phyloP scores from a whole-genome alignment of 495 filamentous ascomycete genomes.

The Staphylotrichum longicolle region DNA sequence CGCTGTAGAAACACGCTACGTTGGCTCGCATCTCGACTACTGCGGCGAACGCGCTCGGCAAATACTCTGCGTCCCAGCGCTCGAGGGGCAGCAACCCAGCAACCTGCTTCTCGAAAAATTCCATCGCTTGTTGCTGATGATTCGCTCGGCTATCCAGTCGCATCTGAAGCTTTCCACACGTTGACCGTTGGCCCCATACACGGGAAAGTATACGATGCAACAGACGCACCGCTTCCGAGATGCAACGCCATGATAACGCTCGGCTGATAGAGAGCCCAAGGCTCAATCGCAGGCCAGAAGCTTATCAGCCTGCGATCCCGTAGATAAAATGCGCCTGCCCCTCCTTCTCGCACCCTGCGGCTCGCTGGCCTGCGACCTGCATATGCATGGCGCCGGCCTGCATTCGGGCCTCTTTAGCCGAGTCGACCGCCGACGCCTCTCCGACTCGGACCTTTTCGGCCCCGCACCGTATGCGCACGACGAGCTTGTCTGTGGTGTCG shows the following conservation, averaged over 20 bases:
- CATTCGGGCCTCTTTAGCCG: neutral
- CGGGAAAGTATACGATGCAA: neutral
- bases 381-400: neutral
- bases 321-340: neutral
- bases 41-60: no score
- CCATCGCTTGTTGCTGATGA: no score
- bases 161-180: constrained; percentile 2
- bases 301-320: constrained; percentile 22
- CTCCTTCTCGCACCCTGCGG: neutral
- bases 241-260: constrained; percentile 9
- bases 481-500: neutral
- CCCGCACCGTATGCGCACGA: no score
- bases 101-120: no score
- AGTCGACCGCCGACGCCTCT: neutral
- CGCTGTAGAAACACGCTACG: no score
- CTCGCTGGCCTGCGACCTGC: constrained; percentile 2
- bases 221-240: constrained; percentile 11
- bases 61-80: no score
- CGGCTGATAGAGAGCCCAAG: constrained; percentile 6
- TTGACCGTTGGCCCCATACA: neutral
- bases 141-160: neutral
- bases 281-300: constrained; percentile 28
- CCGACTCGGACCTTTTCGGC: no score
- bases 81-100: no score
- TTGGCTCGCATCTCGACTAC: no score